Base-by-base conservation (phyloP, 2,329 filamentous ascomycete species). In the Talaromyces funiculosus region DNA sequence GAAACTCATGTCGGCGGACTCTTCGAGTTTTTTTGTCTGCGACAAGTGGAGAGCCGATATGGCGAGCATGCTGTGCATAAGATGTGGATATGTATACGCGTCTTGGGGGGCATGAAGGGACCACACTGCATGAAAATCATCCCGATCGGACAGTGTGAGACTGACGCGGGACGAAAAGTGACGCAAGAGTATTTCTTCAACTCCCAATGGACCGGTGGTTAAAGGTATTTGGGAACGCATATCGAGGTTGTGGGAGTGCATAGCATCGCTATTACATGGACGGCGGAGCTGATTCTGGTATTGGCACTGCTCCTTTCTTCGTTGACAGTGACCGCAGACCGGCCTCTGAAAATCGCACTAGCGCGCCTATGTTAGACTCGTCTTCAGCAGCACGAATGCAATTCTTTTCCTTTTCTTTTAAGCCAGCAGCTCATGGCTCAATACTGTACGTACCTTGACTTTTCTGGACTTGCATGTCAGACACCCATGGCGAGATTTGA, bases 291-390 rank as follows among this genome's bases (percentile, higher is more conserved):
- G 22, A 33, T 29, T 16, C 8, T 55, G 29, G 24, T 58, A 57
- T 29, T 24, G 18, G 14, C 60, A 61, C 31, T 24, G 45, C 40
- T 61, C 60, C 7, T 49, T 53, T 40, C 60, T 57, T 37, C 60
- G 60, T 7, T 29, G 45, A 18, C 60, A 61, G 26, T 61, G 60
- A 4, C 60, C 38, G 37, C 60, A 61, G 24, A 54, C 33, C 4
- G 60, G 60, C 42, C 51, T 61, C 42, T 61, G 60, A 14, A 61
- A 43, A 26, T 61, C 60, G 22, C 60, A 61, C 60, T 61, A 42
- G 5, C 7, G 18, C 6, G 3, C 42, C 3, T 10, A 16, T 2
- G 7, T 49, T 20, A 54, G 35, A 5, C 26, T n/a, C 8, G 6
- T 54, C 29, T 6, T n/a, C 14, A 1, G 8, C 20, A 26, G 18